Conservation (phyloP, 371 early-diverging fungal genomes). For the Capniomyces stellatus region DNA sequence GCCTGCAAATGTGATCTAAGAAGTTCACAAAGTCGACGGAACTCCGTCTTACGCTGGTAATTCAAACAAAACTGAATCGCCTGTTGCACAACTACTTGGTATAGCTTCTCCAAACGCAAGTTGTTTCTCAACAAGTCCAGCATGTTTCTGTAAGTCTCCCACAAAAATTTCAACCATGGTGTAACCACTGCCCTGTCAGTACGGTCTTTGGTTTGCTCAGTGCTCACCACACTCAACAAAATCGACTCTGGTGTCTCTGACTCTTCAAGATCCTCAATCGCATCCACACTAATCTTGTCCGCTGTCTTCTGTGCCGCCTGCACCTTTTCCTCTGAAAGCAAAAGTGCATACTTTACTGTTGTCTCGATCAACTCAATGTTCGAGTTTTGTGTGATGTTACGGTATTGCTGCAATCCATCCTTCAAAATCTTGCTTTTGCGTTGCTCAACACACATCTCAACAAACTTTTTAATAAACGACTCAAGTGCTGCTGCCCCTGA, state of each 20-base stretch:
- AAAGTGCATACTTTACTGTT: conserved; percentile 73
- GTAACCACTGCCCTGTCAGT: conserved; percentile 93
- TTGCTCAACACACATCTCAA: conserved; percentile 76
- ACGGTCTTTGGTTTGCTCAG: conserved; percentile 85
- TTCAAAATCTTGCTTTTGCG: conserved; percentile 81
- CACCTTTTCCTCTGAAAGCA: conserved; percentile 71
- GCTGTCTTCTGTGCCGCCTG: conserved; percentile 82
- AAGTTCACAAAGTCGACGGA: conserved; percentile 91
- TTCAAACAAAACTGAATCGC: conserved; percentile 91
- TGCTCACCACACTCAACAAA: conserved; percentile 81
- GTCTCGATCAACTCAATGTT: conserved; percentile 75
- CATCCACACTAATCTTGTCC: conserved; percentile 60
- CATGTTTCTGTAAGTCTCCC: conserved; percentile 95
- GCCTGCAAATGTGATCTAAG: conserved; percentile 84
- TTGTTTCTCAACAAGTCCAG: conserved; percentile 94
- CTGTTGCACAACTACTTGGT: conserved; percentile 68
- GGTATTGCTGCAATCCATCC: conserved; percentile 90
- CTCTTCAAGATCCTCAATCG: conserved; percentile 86
- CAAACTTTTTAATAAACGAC: conserved; percentile 81
- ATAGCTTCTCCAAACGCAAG: conserved; percentile 78
- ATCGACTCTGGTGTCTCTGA: conserved; percentile 94
- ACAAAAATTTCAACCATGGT: conserved; percentile 94
- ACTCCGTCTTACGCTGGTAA: conserved; percentile 92
- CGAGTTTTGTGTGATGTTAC: conserved; percentile 89
- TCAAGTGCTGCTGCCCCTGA: conserved; percentile 63